Conservation (phyloP, 805 yeast species). For the Hemisphaericaspora nanyangensis region DNA sequence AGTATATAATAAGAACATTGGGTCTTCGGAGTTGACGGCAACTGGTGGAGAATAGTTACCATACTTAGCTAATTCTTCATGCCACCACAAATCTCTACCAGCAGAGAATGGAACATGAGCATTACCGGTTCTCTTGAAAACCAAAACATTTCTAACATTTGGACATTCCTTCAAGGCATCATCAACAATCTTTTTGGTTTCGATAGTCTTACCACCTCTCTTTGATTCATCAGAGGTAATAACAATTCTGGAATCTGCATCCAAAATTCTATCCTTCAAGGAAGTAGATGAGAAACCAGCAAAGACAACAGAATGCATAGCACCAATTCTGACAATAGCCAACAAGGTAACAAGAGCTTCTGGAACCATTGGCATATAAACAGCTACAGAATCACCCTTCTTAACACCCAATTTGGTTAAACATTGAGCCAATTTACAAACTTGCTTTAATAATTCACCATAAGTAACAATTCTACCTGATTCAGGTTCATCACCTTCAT, state of each 20-base stretch:
- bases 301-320: constrained; percentile 91
- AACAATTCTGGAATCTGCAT: constrained; percentile 80
- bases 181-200: constrained; percentile 91
- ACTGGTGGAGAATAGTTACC: constrained; percentile 85
- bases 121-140: constrained; percentile 83
- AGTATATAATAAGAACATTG: constrained; percentile 90
- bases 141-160: constrained; percentile 77
- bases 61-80: constrained; percentile 77
- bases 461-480: constrained; percentile 75
- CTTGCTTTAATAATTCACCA: constrained; percentile 81
- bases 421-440: constrained; percentile 81
- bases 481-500: constrained; percentile 89
- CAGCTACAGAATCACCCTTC: constrained; percentile 95
- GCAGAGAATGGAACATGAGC: constrained; percentile 64
- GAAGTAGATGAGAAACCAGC: constrained; percentile 97
- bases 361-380: constrained; percentile 96
- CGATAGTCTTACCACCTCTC: constrained; percentile 92
- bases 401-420: constrained; percentile 80
- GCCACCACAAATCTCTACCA: constrained; percentile 95
- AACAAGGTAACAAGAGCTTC: constrained; percentile 92
- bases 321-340: constrained; percentile 92
- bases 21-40: constrained; percentile 89
- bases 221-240: constrained; percentile 94
- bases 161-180: constrained; percentile 81
- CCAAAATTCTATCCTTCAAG: constrained; percentile 82